Conservation (phyloP, 345 rosid species). For the Eucalyptus dawsonii region DNA sequence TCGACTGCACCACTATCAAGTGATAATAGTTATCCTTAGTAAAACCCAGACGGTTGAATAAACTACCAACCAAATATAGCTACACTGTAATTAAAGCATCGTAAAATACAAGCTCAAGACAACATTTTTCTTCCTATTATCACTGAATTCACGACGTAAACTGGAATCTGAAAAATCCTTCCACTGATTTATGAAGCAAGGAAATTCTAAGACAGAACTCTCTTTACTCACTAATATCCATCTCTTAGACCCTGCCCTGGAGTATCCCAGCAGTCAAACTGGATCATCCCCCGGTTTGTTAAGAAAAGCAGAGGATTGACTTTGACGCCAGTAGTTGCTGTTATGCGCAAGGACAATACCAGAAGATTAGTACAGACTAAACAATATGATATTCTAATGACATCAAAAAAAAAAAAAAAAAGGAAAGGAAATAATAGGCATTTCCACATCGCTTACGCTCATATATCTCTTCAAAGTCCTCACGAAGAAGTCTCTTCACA, state of each 20-base stretch:
- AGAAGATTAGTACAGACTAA: not conserved
- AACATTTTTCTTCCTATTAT: too few species aligned
- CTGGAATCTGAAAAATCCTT: not conserved
- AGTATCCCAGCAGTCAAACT: conserved; percentile 37
- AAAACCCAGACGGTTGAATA: not conserved
- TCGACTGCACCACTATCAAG: not conserved
- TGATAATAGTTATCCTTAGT: not conserved
- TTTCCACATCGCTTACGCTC: conserved; percentile 47
- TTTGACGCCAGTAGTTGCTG: conserved; percentile 88
- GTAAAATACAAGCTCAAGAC: not conserved
- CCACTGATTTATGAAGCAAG: not conserved
- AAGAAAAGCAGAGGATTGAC: too few species aligned
- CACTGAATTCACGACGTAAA: not conserved
- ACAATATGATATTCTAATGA: too few species aligned
- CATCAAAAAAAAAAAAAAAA: not conserved
- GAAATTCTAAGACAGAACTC: not conserved
- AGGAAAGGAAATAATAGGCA: not conserved
- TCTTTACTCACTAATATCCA: too few species aligned
- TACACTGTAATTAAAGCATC: not conserved
- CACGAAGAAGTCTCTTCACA: conserved; percentile 75
- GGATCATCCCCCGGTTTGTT: conserved; percentile 31
- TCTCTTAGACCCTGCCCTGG: conserved; percentile 22
- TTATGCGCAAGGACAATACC: not conserved
- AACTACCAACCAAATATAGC: not conserved
- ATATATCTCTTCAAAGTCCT: conserved; percentile 79